Conservation (phyloP, 768 basidiomycete genomes). For the Tulasnella sp. region DNA sequence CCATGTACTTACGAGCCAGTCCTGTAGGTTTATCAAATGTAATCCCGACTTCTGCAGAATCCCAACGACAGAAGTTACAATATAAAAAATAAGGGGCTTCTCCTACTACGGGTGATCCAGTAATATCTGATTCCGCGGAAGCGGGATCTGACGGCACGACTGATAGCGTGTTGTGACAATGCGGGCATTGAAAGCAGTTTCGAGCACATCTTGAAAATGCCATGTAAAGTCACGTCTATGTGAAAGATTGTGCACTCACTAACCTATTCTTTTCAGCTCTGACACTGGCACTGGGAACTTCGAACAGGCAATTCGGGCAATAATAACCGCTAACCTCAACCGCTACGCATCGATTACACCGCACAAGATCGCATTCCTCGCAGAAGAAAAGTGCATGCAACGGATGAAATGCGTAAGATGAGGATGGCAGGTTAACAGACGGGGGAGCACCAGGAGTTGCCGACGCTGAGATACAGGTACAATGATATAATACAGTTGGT, state of each 20-base stretch:
- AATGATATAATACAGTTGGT: conserved; percentile 27
- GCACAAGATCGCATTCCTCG: conserved; percentile 92
- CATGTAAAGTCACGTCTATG: not conserved
- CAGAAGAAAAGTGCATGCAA: conserved; percentile 87
- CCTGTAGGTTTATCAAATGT: conserved; percentile 96
- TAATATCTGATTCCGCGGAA: conserved; percentile 35
- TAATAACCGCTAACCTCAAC: conserved; percentile 95
- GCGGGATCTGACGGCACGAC: conserved; percentile 86
- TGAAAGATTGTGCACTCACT: conserved; percentile 15
- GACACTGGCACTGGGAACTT: conserved; percentile 97
- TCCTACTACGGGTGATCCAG: conserved; percentile 43
- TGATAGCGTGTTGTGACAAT: conserved; percentile 77
- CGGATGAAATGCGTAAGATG: conserved; percentile 68
- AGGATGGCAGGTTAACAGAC: conserved; percentile 62
- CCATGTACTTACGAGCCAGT: conserved; percentile 59
- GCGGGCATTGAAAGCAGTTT: conserved; percentile 95
- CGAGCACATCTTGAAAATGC: conserved; percentile 72
- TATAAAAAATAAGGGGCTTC: conserved; percentile 85
- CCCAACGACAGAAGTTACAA: conserved; percentile 91
- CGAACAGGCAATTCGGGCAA: conserved; percentile 96
- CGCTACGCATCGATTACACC: conserved; percentile 85
- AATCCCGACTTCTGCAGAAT: conserved; percentile 80
- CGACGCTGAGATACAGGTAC: conserved; percentile 22
- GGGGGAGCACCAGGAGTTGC: conserved; percentile 42
- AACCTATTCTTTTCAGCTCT: conserved; percentile 94